Evolutionary conservation across 2,329 filamentous ascomycete genomes (phyloP), one percentile per base, ranked within the genome.

Genomic region (Colletotrichum chrysophilum): DNA sequence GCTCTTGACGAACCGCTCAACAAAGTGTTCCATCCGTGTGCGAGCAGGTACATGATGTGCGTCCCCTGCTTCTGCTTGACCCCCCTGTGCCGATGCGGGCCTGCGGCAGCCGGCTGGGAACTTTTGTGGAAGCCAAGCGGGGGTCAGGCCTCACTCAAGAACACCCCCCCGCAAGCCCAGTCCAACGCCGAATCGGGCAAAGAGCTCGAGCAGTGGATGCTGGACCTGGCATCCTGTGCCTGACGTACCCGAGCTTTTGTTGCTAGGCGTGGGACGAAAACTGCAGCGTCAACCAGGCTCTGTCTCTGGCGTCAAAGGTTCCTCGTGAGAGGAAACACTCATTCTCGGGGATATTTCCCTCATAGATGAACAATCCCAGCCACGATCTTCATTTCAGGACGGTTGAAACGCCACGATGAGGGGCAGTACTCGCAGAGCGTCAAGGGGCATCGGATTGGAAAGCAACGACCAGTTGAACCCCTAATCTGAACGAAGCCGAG

Each of bases 81-180:
- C 36, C 69, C 73, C 69, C 69, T 75, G 73, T 75, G 73, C 73
- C 73, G 73, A 75, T 75, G 73, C 73, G 69, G 73, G 73, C 64
- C 73, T 75, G 69, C 73, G 73, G 70, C 73, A 75, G 72, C 68
- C 68, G 72, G 62, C 62, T 75, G 73, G 73, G 73, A 75, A 75
- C 73, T 75, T 75, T 75, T 75, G 73, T 73, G 73, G 73, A 73
- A 75, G 69, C 56, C 70, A 75, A 73, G 73, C 73, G 69, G 64
- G 73, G 73, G 70, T 71, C 52, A 61, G 62, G 62, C 64, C 72
- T 55, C 72, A 38, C 55, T 71, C 38, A 69, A 75, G 72, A 55
- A 48, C 64, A 65, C 52, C 55, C 64, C 72, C 73, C 69, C 73
- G 72, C 61, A 61, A 64, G 21, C 62, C 60, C 43, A 55, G n/a